Conservation (phyloP, 768 basidiomycete genomes). For the Lactarius pseudohatsudake region DNA sequence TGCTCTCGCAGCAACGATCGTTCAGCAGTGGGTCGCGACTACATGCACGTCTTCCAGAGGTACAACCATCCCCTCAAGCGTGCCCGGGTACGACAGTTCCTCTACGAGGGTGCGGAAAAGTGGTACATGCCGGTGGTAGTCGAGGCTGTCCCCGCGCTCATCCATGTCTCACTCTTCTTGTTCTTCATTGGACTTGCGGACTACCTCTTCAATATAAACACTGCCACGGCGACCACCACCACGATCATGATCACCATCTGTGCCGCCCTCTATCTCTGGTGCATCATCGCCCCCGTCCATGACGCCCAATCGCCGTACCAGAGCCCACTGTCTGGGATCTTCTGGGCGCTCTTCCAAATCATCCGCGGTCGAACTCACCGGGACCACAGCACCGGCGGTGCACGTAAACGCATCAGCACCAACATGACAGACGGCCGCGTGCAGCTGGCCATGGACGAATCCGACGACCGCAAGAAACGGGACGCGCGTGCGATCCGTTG, state of each 20-base stretch:
- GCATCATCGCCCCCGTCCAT: conserved; percentile 11
- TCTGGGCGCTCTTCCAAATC: conserved; percentile 18
- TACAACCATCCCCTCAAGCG: conserved; percentile 35
- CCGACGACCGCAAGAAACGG: conserved; percentile 5
- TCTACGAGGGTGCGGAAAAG: conserved; percentile 38
- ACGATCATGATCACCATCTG: conserved; percentile 15
- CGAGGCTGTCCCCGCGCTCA: conserved; percentile 45
- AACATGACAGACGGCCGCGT: conserved; percentile 13
- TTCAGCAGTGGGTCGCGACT: background rate
- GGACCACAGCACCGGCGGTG: conserved; percentile 12
- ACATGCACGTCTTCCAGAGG: conserved; percentile 34
- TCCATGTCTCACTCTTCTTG: conserved; percentile 33
- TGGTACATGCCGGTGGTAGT: conserved; percentile 45
- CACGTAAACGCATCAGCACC: conserved; percentile 12
- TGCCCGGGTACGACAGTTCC: conserved; percentile 43
- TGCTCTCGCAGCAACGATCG: conserved; percentile 45
- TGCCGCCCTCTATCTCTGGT: conserved; percentile 22
- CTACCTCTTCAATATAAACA: conserved; percentile 40
- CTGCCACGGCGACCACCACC: conserved; percentile 10
- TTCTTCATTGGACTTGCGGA: conserved; percentile 51
- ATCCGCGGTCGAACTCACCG: conserved; percentile 15
- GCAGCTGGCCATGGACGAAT: conserved; percentile 12
- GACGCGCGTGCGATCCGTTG: conserved; percentile 11
- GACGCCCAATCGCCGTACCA: conserved; percentile 22
- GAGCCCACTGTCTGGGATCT: conserved; percentile 16